phyloP scores from a whole-genome alignment of 257 asterid species.

The Przewalskia tangutica region DNA sequence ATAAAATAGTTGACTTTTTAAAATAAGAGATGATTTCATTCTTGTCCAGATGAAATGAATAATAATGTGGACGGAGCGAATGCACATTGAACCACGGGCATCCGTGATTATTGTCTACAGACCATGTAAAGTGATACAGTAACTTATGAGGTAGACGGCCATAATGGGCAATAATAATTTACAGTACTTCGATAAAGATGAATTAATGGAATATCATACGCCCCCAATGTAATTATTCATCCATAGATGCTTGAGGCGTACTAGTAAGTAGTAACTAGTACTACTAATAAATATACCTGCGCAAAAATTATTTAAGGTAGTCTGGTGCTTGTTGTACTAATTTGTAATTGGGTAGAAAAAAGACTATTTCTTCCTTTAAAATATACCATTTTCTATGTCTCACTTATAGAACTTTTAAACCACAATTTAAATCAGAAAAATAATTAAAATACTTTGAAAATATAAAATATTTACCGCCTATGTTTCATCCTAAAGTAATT shows the following conservation, averaged over 20 bases:
- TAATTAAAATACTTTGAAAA: no score
- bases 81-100: not conserved
- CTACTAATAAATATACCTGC: not conserved
- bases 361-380: not conserved
- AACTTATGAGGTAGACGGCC: not conserved
- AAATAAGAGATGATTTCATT: no score
- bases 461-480: no score
- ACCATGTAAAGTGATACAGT: not conserved
- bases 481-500: no score
- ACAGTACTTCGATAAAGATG: not conserved
- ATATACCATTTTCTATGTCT: not conserved
- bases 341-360: not conserved
- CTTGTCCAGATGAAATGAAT: no score
- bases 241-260: not conserved
- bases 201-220: not conserved
- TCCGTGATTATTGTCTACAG: not conserved
- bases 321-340: not conserved
- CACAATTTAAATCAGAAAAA: no score
- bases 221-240: not conserved
- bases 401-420: not conserved
- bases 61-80: no score
- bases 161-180: slow-evolving; percentile 17
- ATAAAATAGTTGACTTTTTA: no score
- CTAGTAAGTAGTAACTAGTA: not conserved
- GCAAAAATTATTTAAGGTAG: not conserved